A percentile compares a stretch with the other conserved stretches of the same genome.
Conservation (phyloP, 2,329 filamentous ascomycete genomes). For the Penicillium hesseltinei region DNA sequence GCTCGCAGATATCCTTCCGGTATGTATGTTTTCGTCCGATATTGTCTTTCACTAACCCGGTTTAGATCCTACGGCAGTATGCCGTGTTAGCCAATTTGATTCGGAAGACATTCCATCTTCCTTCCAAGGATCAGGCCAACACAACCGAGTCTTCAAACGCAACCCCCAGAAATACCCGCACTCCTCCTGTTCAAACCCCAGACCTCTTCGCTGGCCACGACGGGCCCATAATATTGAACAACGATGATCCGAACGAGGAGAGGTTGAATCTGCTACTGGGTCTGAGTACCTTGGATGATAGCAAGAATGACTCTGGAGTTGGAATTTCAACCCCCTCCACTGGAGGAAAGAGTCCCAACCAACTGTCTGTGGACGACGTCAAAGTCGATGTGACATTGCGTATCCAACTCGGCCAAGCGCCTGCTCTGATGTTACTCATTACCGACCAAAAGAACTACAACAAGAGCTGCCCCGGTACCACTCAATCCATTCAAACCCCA, state of each 20-base stretch:
- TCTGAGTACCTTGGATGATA: constrained; percentile 6
- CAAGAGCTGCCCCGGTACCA: constrained; percentile 9
- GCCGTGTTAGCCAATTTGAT: constrained; percentile 43
- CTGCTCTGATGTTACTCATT: constrained; percentile 40
- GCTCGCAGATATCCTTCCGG: constrained; percentile 44
- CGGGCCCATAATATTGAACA: constrained; percentile 36
- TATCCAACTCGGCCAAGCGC: constrained; percentile 39
- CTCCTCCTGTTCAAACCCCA: constrained; percentile 7
- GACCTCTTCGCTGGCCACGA: constrained; percentile 16
- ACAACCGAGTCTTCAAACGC: constrained; percentile 6
- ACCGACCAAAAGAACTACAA: constrained; percentile 23
- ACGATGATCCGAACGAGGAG: constrained; percentile 42
- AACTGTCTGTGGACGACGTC: constrained; percentile 24
- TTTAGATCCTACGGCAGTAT: constrained; percentile 45
- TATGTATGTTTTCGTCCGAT: constrained; percentile 21
- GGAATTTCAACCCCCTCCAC: constrained; percentile 2
- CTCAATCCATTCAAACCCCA: not conserved
- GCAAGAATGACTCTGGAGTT: not conserved
- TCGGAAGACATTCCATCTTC: constrained; percentile 33
- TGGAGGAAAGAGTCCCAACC: not conserved
- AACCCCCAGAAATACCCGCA: constrained; percentile 4
- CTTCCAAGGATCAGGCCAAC: constrained; percentile 16
- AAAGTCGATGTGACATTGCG: constrained; percentile 41
- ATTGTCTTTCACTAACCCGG: constrained; percentile 3
- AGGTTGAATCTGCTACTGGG: constrained; percentile 58